A percentile compares a stretch with the other conserved stretches of the same genome.
phyloP scores from a whole-genome alignment of 202 grass and related monocot species.

The Tripidium arundinaceum region DNA sequence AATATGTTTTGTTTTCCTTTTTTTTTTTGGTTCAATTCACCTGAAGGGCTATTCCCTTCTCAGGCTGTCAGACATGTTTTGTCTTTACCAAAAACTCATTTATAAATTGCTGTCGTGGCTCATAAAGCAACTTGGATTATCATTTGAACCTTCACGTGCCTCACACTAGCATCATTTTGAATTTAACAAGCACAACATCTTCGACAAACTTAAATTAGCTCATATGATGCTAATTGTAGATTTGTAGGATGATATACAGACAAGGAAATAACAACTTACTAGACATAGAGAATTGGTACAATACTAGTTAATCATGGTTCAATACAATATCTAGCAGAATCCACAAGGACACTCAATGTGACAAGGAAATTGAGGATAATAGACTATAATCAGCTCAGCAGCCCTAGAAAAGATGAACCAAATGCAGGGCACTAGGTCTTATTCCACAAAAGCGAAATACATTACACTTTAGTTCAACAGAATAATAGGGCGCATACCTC shows the following conservation, averaged over 20 bases:
- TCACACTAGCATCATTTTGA: background rate
- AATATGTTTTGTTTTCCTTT: background rate
- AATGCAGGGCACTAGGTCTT: background rate
- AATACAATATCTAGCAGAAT: slow-evolving; percentile 7
- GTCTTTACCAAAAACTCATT: background rate
- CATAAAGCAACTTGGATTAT: background rate
- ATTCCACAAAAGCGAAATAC: background rate
- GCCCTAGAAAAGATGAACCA: background rate
- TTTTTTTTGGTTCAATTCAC: background rate
- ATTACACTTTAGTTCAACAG: background rate
- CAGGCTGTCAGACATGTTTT: background rate
- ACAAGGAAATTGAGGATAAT: background rate
- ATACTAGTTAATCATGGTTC: background rate
- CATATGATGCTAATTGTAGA: background rate
- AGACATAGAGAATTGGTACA: background rate
- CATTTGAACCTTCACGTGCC: background rate
- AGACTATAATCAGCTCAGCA: background rate
- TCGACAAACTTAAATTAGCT: background rate
- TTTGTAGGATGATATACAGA: background rate
- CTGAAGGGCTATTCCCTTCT: background rate
- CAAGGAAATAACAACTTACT: background rate
- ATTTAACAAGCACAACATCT: slow-evolving; percentile 9
- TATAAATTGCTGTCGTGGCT: background rate
- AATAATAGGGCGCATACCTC: slow-evolving; percentile 54
- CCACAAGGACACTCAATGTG: background rate